These are phyloP conservation scores for Prillingera fragicola DNA, from an alignment of 1,284 basidiomycete species.

Conservation along the genomic window DNA sequence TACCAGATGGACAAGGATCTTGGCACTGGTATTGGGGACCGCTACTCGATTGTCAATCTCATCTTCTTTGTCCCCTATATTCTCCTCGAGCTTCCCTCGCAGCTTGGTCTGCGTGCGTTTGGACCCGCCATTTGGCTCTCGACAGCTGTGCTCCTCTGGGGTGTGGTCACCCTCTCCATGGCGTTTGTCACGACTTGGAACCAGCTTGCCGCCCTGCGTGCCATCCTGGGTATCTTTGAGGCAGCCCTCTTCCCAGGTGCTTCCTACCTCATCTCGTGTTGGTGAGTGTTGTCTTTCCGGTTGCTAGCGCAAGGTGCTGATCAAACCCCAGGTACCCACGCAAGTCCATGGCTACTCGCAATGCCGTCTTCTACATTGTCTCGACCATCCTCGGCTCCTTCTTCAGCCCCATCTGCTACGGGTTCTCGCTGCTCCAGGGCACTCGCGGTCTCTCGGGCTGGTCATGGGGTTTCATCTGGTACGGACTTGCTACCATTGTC, in stretches of 20 bases:
- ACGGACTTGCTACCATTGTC: slow-evolving; percentile 10
- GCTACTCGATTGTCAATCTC: slow-evolving; percentile 41
- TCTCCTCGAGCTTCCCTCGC: slow-evolving; percentile 37
- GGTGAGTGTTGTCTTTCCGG: no score
- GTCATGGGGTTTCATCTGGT: slow-evolving; percentile 17
- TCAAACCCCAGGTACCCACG: slow-evolving; percentile 21
- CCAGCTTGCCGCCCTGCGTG: slow-evolving; percentile 20
- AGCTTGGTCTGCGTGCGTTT: slow-evolving; percentile 15
- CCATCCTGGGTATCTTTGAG: slow-evolving; percentile 25
- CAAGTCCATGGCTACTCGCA: slow-evolving; percentile 13
- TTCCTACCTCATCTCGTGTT: slow-evolving; percentile 35
- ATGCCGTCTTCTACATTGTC: slow-evolving; percentile 16
- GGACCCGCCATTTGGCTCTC: slow-evolving; percentile 23
- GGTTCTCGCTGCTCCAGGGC: slow-evolving; percentile 8
- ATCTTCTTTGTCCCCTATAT: slow-evolving; percentile 47
- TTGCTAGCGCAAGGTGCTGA: no score
- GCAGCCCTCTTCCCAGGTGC: slow-evolving; percentile 25
- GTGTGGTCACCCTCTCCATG: slow-evolving; percentile 31
- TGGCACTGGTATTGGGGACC: slow-evolving; percentile 33
- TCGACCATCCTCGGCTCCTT: slow-evolving; percentile 13
- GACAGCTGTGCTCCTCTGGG: slow-evolving; percentile 39
- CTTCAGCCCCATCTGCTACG: slow-evolving; percentile 8
- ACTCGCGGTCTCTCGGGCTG: slow-evolving; percentile 3
- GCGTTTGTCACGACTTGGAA: slow-evolving; percentile 35
- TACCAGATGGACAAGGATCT: slow-evolving; percentile 29